These are phyloP conservation scores for Carnegiea gigantea DNA, from an alignment of 179 eudicot species.

Conservation along the genomic window DNA sequence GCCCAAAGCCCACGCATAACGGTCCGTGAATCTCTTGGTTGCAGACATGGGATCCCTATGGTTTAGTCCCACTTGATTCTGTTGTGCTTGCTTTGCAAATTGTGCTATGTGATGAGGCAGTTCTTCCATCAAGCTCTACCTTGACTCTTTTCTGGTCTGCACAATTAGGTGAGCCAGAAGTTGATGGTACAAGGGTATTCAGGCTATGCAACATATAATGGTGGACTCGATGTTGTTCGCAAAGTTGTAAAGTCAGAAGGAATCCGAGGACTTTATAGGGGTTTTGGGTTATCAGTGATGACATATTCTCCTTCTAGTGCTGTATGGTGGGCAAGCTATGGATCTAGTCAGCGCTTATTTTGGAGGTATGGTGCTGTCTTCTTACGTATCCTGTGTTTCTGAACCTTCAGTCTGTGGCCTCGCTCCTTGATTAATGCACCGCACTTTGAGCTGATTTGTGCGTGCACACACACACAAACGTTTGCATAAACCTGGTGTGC, in stretches of 20 bases:
- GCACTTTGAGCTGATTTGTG: background rate
- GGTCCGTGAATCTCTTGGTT: background rate
- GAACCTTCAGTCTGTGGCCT: constrained; percentile 4
- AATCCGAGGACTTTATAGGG: constrained; percentile 85
- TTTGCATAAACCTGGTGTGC: background rate
- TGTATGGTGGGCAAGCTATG: constrained; percentile 99
- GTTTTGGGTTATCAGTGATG: constrained; percentile 87
- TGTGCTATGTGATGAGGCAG: background rate
- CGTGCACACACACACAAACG: background rate
- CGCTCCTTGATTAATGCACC: background rate
- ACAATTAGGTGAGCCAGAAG: constrained; percentile 79
- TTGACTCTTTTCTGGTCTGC: constrained; percentile 2
- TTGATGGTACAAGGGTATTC: constrained; percentile 99
- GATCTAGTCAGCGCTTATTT: constrained; percentile 93
- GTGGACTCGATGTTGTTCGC: constrained; percentile 91
- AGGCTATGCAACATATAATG: constrained; percentile 81
- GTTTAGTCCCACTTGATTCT: background rate
- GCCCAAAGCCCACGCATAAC: background rate
- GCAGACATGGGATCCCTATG: background rate
- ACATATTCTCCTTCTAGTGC: constrained; percentile 98
- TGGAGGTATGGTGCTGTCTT: constrained; percentile 59
- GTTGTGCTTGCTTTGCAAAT: background rate
- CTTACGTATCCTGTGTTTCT: background rate
- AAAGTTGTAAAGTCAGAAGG: constrained; percentile 83
- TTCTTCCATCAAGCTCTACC: background rate